Conservation (phyloP, 2,329 filamentous ascomycete species). For the Epichloe hybrida region DNA sequence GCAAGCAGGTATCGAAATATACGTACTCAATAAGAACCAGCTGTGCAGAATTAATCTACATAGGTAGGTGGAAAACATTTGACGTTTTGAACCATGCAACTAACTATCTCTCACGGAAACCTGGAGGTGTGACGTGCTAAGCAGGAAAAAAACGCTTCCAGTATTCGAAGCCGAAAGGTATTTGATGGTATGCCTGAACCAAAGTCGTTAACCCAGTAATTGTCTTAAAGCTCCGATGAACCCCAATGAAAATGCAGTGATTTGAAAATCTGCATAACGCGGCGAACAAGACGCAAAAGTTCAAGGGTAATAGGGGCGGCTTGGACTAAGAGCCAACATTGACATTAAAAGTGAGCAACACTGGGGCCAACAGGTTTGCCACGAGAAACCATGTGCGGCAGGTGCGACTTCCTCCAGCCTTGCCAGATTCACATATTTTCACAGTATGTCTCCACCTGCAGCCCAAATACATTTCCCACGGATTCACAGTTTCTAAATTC, state of each 20-base stretch:
- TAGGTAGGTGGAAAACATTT: no score
- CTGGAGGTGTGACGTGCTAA: no score
- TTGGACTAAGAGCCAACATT: not conserved
- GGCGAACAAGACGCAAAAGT: not conserved
- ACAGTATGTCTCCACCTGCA: not conserved
- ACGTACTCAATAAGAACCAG: no score
- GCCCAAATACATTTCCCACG: not conserved
- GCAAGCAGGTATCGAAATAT: no score
- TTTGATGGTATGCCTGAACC: no score
- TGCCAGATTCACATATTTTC: conserved; percentile 3
- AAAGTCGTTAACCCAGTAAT: no score
- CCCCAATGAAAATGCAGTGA: not conserved
- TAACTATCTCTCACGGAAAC: no score
- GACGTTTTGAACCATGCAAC: no score
- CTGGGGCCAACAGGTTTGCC: not conserved
- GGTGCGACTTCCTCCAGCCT: conserved; percentile 3
- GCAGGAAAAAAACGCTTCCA: no score
- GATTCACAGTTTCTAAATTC: not conserved
- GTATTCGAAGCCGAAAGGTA: no score
- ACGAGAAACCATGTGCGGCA: not conserved
- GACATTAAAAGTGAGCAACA: not conserved
- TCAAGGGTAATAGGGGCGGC: not conserved
- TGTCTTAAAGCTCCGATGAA: no score
- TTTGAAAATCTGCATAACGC: not conserved
- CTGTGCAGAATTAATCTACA: no score